Evolutionary conservation across 2,329 filamentous ascomycete genomes (phyloP).

Genomic region (Fusarium ambrosium): DNA sequence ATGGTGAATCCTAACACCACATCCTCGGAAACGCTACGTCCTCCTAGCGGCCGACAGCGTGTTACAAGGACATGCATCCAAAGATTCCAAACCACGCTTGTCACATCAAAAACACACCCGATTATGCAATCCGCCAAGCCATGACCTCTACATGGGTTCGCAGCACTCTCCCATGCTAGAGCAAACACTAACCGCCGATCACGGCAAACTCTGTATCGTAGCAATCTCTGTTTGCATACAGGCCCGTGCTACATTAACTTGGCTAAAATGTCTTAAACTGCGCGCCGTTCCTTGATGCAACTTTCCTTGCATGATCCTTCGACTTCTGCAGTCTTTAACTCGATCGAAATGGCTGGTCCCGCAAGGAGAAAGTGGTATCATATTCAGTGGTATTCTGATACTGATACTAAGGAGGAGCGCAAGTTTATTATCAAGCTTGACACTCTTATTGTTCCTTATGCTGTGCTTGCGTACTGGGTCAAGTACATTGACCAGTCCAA

Average conservation of each 20-base stretch:
- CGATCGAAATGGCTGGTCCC: conserved; percentile 12
- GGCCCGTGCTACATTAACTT: not conserved
- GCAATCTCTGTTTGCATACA: not conserved
- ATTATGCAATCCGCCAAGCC: conserved; percentile 9
- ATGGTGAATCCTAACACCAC: not conserved
- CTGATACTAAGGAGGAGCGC: conserved; percentile 24
- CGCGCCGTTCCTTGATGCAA: not conserved
- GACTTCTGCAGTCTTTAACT: not conserved
- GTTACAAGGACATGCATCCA: not conserved
- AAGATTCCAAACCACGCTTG: not conserved
- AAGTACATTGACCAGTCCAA: conserved; percentile 47
- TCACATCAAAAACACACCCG: not conserved
- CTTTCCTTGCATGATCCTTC: not conserved
- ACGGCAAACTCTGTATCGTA: not conserved
- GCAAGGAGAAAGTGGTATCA: conserved; percentile 30
- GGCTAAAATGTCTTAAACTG: conserved; percentile 11
- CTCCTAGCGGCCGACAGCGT: not conserved
- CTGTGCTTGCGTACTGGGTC: conserved; percentile 44
- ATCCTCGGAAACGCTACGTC: not conserved
- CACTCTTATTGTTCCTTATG: conserved; percentile 59
- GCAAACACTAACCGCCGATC: not conserved
- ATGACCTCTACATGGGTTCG: not conserved
- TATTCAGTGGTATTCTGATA: conserved; percentile 25
- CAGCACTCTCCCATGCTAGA: not conserved
- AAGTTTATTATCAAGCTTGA: conserved; percentile 61